Evolutionary conservation across 1,284 basidiomycete genomes (phyloP).

Genomic region (Rhodotorula sp.): DNA sequence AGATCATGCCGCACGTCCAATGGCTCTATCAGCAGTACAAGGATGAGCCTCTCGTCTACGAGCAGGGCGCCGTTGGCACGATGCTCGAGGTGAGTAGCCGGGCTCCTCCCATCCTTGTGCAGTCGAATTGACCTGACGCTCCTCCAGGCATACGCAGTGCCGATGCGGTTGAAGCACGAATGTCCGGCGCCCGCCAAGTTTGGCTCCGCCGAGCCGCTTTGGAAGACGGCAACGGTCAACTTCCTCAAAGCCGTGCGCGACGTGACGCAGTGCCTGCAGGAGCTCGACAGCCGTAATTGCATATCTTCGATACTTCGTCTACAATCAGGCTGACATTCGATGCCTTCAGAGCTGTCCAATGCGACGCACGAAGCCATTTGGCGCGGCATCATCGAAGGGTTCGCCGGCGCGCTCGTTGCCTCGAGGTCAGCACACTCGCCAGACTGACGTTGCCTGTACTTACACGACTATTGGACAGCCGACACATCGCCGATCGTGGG

Average conservation of each 20-base stretch:
- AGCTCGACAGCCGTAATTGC: constrained; percentile 7
- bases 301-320: not conserved
- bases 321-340: not conserved
- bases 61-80: constrained; percentile 77
- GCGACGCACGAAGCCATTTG: constrained; percentile 75
- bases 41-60: constrained; percentile 65
- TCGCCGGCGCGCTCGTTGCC: constrained; percentile 75
- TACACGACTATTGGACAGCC: constrained; percentile 21
- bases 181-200: constrained; percentile 84
- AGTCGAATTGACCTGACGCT: not conserved
- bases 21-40: constrained; percentile 64
- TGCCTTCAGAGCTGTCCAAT: constrained; percentile 59
- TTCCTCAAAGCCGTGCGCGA: constrained; percentile 46
- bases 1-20: constrained; percentile 77
- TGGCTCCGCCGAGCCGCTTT: constrained; percentile 70
- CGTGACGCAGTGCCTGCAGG: constrained; percentile 15
- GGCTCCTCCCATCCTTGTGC: not conserved
- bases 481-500: constrained; percentile 58
- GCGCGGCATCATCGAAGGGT: constrained; percentile 80
- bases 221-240: constrained; percentile 73
- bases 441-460: no score
- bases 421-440: constrained; percentile 65
- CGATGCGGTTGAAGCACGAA: constrained; percentile 91
- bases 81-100: constrained; percentile 67
- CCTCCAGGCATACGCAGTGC: constrained; percentile 75